These are phyloP conservation scores for Erythrophleum fordii DNA, from an alignment of 306 rosid genomes.

Conservation along the genomic window DNA sequence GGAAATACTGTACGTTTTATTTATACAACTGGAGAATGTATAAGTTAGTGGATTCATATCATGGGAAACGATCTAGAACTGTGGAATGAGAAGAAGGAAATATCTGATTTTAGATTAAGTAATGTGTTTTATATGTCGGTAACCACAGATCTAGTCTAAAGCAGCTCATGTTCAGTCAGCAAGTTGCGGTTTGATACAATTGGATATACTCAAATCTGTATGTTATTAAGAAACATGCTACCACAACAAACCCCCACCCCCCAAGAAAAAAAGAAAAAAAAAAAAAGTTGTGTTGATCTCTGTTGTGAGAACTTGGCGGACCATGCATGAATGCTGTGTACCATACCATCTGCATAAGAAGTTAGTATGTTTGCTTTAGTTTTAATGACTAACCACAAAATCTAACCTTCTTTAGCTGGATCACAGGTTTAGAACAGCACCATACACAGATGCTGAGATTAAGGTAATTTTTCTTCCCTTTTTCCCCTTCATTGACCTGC, in stretches of 20 bases:
- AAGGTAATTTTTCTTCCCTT: constrained; percentile 58
- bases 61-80: not conserved
- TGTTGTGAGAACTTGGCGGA: not conserved
- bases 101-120: constrained; percentile 15
- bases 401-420: constrained; percentile 36
- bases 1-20: constrained; percentile 5
- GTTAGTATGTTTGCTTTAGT: constrained; percentile 26
- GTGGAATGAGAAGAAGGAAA: constrained; percentile 24
- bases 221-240: not conserved
- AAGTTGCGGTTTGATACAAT: too few species aligned
- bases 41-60: constrained; percentile 19
- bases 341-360: constrained; percentile 24
- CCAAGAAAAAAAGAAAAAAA: not conserved
- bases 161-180: not conserved
- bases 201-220: not conserved
- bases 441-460: constrained; percentile 86
- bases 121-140: not conserved
- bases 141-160: constrained; percentile 12
- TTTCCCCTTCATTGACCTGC: not conserved
- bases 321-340: constrained; percentile 14
- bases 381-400: constrained; percentile 28
- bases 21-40: not conserved
- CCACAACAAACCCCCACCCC: not conserved
- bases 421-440: constrained; percentile 72
- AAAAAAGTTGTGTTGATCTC: not conserved